These are phyloP conservation scores for Metschnikowia lochheadii DNA, from an alignment of 805 yeast genomes.

Conservation along the genomic window DNA sequence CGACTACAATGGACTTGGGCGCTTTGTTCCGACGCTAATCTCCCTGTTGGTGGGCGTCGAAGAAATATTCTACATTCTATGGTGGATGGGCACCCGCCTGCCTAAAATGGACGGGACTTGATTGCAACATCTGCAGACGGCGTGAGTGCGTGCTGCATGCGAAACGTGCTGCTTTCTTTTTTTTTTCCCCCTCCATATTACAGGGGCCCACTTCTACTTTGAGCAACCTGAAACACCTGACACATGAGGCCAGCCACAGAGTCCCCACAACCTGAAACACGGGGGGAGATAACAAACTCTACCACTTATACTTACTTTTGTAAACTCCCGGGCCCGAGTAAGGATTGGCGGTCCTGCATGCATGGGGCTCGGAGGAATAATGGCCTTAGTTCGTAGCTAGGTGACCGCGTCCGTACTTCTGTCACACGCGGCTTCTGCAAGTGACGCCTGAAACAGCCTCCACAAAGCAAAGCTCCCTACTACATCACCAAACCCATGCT, in stretches of 20 bases:
- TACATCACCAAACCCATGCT: neutral
- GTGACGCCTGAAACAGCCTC: neutral
- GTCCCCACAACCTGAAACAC: too few species aligned
- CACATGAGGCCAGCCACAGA: neutral
- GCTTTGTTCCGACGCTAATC: neutral
- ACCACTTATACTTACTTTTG: too few species aligned
- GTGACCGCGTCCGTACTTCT: neutral
- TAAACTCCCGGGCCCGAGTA: neutral
- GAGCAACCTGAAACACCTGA: neutral
- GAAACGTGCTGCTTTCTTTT: neutral
- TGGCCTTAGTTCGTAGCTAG: neutral
- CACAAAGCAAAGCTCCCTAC: neutral
- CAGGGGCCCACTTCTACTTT: neutral
- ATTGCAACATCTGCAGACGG: constrained; percentile 2
- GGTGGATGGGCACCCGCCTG: too few species aligned
- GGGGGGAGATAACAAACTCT: too few species aligned
- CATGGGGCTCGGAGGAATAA: neutral
- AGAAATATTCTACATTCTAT: neutral
- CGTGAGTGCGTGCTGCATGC: constrained; percentile 1
- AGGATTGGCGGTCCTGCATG: neutral
- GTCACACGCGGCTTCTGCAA: constrained; percentile 1
- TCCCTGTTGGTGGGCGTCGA: neutral
- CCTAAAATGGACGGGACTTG: neutral
- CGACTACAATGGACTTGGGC: neutral
- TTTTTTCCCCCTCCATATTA: neutral